Percentiles rank a stretch among this genome's conserved stretches.
Conservation (phyloP, 1,284 basidiomycete species). For the Leccinum ponderosum region DNA sequence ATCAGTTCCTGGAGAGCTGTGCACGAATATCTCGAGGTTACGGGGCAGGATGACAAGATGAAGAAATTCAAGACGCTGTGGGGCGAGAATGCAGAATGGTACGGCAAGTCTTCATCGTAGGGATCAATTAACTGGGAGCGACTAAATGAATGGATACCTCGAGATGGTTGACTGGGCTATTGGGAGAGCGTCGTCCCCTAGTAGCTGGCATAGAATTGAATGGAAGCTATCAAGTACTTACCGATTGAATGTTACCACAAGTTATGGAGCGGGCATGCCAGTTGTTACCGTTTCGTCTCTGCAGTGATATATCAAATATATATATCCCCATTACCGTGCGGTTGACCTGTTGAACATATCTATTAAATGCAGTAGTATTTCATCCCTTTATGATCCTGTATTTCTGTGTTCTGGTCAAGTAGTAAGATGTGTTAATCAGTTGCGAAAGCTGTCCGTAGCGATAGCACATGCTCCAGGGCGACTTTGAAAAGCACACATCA, state of each 20-base stretch:
- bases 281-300: neutral
- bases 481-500: too few species aligned
- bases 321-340: too few species aligned
- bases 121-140: neutral
- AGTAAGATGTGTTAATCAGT: too few species aligned
- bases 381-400: too few species aligned
- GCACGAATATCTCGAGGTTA: neutral
- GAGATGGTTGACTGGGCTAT: neutral
- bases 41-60: constrained; percentile 10
- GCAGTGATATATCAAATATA: too few species aligned
- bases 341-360: too few species aligned
- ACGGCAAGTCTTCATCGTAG: neutral
- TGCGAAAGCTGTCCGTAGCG: too few species aligned
- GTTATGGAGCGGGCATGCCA: neutral
- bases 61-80: constrained; percentile 16
- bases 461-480: too few species aligned
- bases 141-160: neutral
- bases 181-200: neutral
- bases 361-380: too few species aligned
- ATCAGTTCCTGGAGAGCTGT: neutral
- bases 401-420: too few species aligned
- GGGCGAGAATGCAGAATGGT: constrained; percentile 27
- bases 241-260: neutral
- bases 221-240: neutral
- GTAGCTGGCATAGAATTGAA: neutral